phyloP scores from a whole-genome alignment of 306 rosid genomes.

The Glycine tomentella region DNA sequence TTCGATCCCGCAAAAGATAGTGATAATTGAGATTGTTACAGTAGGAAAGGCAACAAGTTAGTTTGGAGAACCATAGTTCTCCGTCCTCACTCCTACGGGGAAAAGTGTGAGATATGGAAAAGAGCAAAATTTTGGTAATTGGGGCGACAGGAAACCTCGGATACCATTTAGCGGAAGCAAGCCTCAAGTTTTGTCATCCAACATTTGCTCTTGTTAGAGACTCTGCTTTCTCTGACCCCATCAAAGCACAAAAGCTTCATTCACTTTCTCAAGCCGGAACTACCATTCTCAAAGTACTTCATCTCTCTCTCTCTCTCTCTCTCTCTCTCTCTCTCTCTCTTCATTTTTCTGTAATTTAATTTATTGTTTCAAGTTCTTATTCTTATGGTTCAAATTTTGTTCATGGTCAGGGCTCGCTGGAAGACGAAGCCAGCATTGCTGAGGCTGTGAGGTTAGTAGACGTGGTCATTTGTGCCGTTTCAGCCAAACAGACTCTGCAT shows the following conservation, averaged over 20 bases:
- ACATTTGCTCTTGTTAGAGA: slow-evolving; percentile 73
- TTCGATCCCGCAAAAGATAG: no score
- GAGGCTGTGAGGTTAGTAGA: slow-evolving; percentile 79
- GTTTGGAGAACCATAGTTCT: no score
- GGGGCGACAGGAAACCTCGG: slow-evolving; percentile 77
- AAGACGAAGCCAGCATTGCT: slow-evolving; percentile 71
- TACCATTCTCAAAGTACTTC: slow-evolving; percentile 60
- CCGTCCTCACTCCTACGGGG: no score
- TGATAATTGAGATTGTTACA: no score
- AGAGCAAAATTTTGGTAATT: slow-evolving; percentile 69
- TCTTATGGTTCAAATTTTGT: background rate
- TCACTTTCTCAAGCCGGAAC: slow-evolving; percentile 67
- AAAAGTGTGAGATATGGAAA: slow-evolving; percentile 44
- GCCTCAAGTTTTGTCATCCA: slow-evolving; percentile 72
- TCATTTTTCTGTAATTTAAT: background rate
- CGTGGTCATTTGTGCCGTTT: slow-evolving; percentile 80
- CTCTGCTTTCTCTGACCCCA: slow-evolving; percentile 64
- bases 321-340: slow-evolving; percentile 22
- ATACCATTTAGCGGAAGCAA: slow-evolving; percentile 62
- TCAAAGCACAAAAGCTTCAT: slow-evolving; percentile 58
- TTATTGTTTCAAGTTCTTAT: background rate
- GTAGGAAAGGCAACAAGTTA: no score
- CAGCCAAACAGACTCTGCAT: slow-evolving; percentile 52
- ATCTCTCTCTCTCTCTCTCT: slow-evolving; percentile 11
- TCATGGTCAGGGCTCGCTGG: slow-evolving; percentile 63